A percentile compares a stretch with the other conserved stretches of the same genome.
These are phyloP conservation scores for Leccinum angustisporum DNA, from an alignment of 1,284 basidiomycete genomes.

Conservation along the genomic window DNA sequence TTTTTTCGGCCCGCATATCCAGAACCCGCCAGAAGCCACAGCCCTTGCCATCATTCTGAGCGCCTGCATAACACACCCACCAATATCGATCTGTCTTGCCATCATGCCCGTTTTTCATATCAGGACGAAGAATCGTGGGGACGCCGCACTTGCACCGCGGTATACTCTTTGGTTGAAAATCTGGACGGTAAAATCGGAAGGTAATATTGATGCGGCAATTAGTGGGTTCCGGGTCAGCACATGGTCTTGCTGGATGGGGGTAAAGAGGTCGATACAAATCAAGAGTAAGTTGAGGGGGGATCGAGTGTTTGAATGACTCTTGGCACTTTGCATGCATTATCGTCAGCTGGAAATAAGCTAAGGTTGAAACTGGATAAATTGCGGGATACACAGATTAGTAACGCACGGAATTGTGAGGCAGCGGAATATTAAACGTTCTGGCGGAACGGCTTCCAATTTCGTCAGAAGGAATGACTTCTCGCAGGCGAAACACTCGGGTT, in stretches of 20 bases:
- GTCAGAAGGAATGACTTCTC: conserved; percentile 67
- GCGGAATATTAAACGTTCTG: conserved; percentile 80
- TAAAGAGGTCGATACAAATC: conserved; percentile 73
- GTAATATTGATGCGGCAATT: conserved; percentile 87
- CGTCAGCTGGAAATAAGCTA: conserved; percentile 50
- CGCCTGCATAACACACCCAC: conserved; percentile 85
- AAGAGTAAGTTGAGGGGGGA: conserved; percentile 74
- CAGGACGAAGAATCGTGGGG: conserved; percentile 74
- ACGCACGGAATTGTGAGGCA: conserved; percentile 82
- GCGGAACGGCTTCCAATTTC: conserved; percentile 55
- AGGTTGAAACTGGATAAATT: background rate
- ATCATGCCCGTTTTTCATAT: conserved; percentile 68
- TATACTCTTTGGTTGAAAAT: conserved; percentile 71
- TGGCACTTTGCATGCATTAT: conserved; percentile 94
- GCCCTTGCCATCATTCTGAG: conserved; percentile 81
- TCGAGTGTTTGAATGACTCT: conserved; percentile 83
- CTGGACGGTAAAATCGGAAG: conserved; percentile 84
- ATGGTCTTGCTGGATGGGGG: conserved; percentile 41
- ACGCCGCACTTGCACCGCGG: conserved; percentile 80
- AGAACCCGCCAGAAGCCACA: conserved; percentile 82
- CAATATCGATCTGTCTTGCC: conserved; percentile 65
- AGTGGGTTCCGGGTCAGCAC: conserved; percentile 43
- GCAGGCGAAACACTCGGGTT: conserved; percentile 71
- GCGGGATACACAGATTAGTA: conserved; percentile 3
- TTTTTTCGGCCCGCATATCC: conserved; percentile 73